phyloP scores from a whole-genome alignment of 805 yeast genomes.

The Ogataea pignaliae region DNA sequence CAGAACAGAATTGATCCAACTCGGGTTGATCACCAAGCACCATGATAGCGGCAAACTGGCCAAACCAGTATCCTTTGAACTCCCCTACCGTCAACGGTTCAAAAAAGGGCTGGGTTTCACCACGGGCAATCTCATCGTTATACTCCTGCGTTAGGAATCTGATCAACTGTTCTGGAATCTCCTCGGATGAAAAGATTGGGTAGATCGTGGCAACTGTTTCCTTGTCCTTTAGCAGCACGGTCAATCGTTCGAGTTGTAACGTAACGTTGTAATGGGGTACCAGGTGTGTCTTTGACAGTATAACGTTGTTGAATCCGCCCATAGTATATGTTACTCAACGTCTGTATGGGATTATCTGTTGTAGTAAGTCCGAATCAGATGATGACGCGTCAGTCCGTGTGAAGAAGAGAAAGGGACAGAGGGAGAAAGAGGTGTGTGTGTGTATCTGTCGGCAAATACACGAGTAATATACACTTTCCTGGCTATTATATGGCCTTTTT shows the following conservation, averaged over 20 bases:
- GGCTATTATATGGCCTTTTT: no score
- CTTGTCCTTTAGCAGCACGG: slow-evolving; percentile 78
- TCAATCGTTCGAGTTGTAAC: slow-evolving; percentile 52
- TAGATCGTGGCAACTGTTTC: slow-evolving; percentile 91
- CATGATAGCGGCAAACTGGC: slow-evolving; percentile 74
- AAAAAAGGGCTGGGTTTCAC: slow-evolving; percentile 83
- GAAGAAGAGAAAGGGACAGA: no score
- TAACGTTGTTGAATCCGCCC: slow-evolving; percentile 31
- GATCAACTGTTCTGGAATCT: slow-evolving; percentile 72
- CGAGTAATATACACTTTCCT: no score
- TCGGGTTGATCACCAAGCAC: slow-evolving; percentile 66
- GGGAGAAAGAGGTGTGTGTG: no score
- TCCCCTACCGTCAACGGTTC: slow-evolving; percentile 73
- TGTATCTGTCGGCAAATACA: no score
- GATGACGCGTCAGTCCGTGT: neutral
- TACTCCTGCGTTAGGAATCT: slow-evolving; percentile 87
- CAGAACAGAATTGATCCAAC: slow-evolving; percentile 34
- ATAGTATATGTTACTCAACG: slow-evolving; percentile 7
- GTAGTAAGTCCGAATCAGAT: neutral
- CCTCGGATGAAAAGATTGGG: slow-evolving; percentile 65
- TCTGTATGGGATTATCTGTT: neutral
- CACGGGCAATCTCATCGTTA: slow-evolving; percentile 86
- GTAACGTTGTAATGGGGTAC: slow-evolving; percentile 27
- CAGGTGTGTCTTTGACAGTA: slow-evolving; percentile 26
- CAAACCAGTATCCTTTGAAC: slow-evolving; percentile 85